These are phyloP conservation scores for Phoma sp. DNA, from an alignment of 2,329 filamentous ascomycete species.

Conservation along the genomic window DNA sequence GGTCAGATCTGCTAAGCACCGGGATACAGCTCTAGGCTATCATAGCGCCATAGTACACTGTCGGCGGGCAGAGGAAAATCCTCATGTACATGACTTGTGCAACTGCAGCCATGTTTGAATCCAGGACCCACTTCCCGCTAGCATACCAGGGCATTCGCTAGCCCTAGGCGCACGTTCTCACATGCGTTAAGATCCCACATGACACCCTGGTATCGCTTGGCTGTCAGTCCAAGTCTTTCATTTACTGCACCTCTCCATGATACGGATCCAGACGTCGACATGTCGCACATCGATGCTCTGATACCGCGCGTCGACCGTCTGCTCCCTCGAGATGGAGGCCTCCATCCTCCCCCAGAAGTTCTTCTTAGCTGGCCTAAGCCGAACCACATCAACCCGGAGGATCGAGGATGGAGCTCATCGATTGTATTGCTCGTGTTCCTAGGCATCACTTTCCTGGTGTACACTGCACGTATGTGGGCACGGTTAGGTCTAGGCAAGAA, in stretches of 20 bases:
- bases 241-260: neutral
- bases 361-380: conserved; percentile 55
- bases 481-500: conserved; percentile 55
- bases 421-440: conserved; percentile 53
- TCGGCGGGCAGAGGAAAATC: neutral
- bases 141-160: conserved; percentile 1
- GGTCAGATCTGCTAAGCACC: neutral
- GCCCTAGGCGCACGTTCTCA: conserved; percentile 3
- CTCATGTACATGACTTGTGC: conserved; percentile 4
- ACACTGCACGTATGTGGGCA: conserved; percentile 56
- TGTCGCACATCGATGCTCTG: conserved; percentile 10
- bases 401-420: conserved; percentile 53
- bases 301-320: conserved; percentile 15
- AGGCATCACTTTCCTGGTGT: conserved; percentile 51
- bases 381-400: conserved; percentile 57
- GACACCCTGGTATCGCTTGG: neutral
- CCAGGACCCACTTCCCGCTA: conserved; percentile 14
- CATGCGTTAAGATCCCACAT: conserved; percentile 10
- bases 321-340: conserved; percentile 36
- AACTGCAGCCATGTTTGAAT: conserved; percentile 3
- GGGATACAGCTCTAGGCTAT: neutral
- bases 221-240: neutral
- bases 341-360: conserved; percentile 52
- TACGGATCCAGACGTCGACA: neutral
- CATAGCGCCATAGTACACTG: neutral